Base-by-base conservation (phyloP, 768 basidiomycete genomes). In the Filobasidium floriforme region DNA sequence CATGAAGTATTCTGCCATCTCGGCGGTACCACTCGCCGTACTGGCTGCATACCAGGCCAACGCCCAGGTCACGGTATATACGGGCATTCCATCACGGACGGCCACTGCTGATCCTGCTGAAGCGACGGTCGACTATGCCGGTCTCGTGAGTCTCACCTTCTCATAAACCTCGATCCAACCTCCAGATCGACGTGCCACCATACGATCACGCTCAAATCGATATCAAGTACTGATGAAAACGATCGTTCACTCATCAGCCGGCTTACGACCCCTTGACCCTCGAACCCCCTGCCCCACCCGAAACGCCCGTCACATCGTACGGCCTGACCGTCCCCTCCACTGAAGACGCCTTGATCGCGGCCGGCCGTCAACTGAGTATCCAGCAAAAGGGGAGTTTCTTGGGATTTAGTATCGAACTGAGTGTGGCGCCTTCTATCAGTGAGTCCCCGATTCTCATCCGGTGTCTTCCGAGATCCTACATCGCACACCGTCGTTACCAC, bases 381-480 rank as follows among this genome's bases (percentile, higher is more conserved):
- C 73, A 75, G 2, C 80, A 81, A 63, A 73, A 75, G n/a, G 86
- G 85, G 22, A 82, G 84, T 19, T 89, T 89, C 71, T 82, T 85
- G 63, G 88, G 87, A 3, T 89, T 89, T 73, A 88, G 86, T 2
- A 82, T 90, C 44, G 88, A 90, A 76, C 82, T 88, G 81, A 88
- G 87, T 46, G 85, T 89, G 9, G 82, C 85, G 7, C 84, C 83
- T 64, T 84, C 85, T 79, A 81, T 88, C 69, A 76, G 87, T 88
- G 75, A 68, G 84, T 82, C n/a, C n/a, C n/a, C n/a, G n/a, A n/a
- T n/a, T n/a, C 37, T 12, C 51, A 7, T 32, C 61, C 19, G n/a
- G 26, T 15, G 46, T 43, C 26, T 65, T 18, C n/a, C n/a, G n/a
- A n/a, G n/a, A n/a, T n/a, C n/a, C n/a, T n/a, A n/a, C n/a, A n/a